Conservation (phyloP, 2,329 filamentous ascomycete genomes). For the Cladophialophora psammophila region DNA sequence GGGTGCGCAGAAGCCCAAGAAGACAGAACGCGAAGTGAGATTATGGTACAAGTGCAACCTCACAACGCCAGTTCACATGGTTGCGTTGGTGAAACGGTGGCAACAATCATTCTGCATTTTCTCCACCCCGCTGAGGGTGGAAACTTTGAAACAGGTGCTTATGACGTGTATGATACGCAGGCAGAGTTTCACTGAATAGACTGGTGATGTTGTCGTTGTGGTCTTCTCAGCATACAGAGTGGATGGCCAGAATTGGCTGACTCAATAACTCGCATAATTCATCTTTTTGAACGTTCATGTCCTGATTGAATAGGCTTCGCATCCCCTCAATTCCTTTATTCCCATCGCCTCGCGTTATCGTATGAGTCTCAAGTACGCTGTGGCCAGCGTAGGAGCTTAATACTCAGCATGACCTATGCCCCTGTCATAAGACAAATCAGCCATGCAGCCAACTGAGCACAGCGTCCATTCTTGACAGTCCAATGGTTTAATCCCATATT, state of each 20-base stretch:
- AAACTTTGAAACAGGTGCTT: slow-evolving; percentile 16
- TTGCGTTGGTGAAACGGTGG: not conserved
- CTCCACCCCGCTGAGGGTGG: not conserved
- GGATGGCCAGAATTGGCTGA: not conserved
- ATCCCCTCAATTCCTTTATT: not conserved
- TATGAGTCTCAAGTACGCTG: not conserved
- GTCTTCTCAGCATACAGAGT: not conserved
- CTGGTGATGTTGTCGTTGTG: not conserved
- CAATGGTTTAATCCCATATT: not conserved
- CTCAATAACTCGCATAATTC: not conserved
- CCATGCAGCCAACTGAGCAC: not conserved
- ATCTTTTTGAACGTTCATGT: not conserved
- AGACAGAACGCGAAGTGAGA: slow-evolving; percentile 25
- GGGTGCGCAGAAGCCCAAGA: slow-evolving; percentile 30
- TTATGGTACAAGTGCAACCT: not conserved
- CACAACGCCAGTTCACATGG: not conserved
- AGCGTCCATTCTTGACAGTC: not conserved
- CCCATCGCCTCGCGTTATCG: not conserved
- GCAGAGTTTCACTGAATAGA: not conserved
- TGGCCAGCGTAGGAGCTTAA: not conserved
- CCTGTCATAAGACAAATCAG: not conserved
- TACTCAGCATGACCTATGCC: not conserved
- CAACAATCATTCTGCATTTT: not conserved
- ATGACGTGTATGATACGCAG: slow-evolving; percentile 27
- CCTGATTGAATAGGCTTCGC: not conserved